phyloP scores from a whole-genome alignment of 148 eudicot species.

The Cornus controversa region DNA sequence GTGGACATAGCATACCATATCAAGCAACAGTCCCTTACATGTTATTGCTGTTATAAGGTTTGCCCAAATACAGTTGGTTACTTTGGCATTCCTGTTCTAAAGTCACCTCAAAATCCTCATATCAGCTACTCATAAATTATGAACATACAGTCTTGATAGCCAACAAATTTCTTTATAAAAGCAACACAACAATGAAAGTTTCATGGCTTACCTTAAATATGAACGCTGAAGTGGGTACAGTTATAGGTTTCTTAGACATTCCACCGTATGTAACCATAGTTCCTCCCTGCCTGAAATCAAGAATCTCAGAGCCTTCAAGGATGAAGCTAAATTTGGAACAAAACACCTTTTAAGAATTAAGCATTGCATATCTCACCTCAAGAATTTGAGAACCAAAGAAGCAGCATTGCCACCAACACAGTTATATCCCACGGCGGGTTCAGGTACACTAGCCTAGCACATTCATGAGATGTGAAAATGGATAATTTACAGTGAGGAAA shows the following conservation, averaged over 20 bases:
- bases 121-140: not conserved
- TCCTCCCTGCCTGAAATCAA: slow-evolving; percentile 67
- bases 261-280: slow-evolving; percentile 99
- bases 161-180: not conserved
- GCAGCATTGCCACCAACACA: slow-evolving; percentile 97
- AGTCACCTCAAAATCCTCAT: not conserved
- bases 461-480: slow-evolving; percentile 8
- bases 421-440: slow-evolving; percentile 83
- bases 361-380: slow-evolving; percentile 46
- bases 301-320: not conserved
- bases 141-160: too few relatives aligned
- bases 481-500: not conserved
- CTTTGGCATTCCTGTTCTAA: not conserved
- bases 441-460: slow-evolving; percentile 59
- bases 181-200: slow-evolving; percentile 5
- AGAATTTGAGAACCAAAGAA: slow-evolving; percentile 74
- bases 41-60: not conserved
- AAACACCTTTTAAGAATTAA: not conserved
- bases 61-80: not conserved
- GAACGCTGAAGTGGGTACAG: slow-evolving; percentile 80
- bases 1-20: not conserved
- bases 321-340: not conserved
- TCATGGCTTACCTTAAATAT: slow-evolving; percentile 71
- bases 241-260: slow-evolving; percentile 89
- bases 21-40: not conserved